Conservation (phyloP, 768 basidiomycete genomes). For the Leucogyrophana mollusca region DNA sequence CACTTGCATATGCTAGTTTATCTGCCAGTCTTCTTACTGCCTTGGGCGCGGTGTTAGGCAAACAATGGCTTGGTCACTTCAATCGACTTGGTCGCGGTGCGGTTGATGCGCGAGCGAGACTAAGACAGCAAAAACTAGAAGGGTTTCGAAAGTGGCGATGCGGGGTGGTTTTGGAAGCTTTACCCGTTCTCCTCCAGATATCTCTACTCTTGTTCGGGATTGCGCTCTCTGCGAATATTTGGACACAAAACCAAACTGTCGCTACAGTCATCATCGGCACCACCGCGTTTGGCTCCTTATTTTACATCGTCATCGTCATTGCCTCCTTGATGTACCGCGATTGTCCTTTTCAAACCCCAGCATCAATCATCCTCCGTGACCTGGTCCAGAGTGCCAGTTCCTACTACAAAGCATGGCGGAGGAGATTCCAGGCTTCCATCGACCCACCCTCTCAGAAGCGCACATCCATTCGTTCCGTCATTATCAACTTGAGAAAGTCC, state of each 20-base stretch:
- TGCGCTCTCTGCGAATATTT: neutral
- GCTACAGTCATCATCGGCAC: neutral
- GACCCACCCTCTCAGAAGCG: too few relatives aligned
- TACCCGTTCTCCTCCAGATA: neutral
- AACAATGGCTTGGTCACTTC: neutral
- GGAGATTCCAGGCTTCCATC: too few relatives aligned
- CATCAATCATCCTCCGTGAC: neutral
- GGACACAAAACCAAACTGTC: neutral
- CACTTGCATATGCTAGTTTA: neutral
- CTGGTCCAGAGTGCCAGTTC: too few relatives aligned
- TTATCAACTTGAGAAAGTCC: too few relatives aligned
- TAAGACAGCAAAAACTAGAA: neutral
- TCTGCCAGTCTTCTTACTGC: neutral
- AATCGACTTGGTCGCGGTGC: neutral
- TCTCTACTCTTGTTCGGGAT: too few relatives aligned
- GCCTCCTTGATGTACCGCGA: neutral
- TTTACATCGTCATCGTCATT: neutral
- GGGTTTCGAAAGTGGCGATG: neutral
- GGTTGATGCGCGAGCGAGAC: neutral
- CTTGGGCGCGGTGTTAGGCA: neutral
- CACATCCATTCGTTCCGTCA: too few relatives aligned
- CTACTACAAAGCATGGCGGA: too few relatives aligned
- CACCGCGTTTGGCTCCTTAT: neutral
- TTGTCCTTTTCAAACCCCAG: conserved; percentile 1
- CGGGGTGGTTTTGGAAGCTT: neutral